Evolutionary conservation across 2,329 filamentous ascomycete genomes (phyloP), one percentile per base, ranked within the genome.

Genomic region (Seiridium unicorne): DNA sequence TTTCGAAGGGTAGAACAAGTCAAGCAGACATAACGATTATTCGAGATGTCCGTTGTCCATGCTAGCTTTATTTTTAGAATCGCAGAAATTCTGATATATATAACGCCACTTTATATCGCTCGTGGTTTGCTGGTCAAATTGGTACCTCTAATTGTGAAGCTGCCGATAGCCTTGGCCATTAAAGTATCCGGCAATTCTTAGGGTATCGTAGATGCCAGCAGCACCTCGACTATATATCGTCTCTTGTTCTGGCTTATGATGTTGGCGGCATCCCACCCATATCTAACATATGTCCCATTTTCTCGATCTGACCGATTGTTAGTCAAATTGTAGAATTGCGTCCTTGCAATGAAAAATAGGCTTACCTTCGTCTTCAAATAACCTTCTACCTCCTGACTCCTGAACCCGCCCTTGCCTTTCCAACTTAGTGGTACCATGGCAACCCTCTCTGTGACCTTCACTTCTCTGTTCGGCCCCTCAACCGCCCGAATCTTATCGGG

Each of bases 351-450:
- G 18, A 26, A 26, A 26, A 26, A 26, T 26, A 26, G 18, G 18
- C 85, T 72, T 71, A 94, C 92, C 88, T 99, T 99, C 3, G 95
- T 97, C 74, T 90, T 91, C 64, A 99, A 79, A 79, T 99, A 99
- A 5, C 91, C 93, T 68, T 97, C 92, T 51, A 98, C 91, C 77
- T 99, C 95, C 58, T 88, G 84, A 69, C 94, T 94, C 62, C 87
- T 85, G 63, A 98, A 92, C 0, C 95, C 95, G 46, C 89, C 89
- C 67, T 88, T 86, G 1, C 91, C 92, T 71, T 91, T 91, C 95
- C 95, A 99, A 8, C 92, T 93, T 62, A 98, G 73, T 3, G 95
- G 95, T 60, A 99, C 89, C 95, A 99, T 99, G 1, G 93, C 89
- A 10, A 99, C 93, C 51, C 95, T 80, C 76, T 98, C 94, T 65